Percentiles rank a stretch among this genome's conserved stretches.
Conservation (phyloP, 2,329 filamentous ascomycete species). For the Helotiales sp. region DNA sequence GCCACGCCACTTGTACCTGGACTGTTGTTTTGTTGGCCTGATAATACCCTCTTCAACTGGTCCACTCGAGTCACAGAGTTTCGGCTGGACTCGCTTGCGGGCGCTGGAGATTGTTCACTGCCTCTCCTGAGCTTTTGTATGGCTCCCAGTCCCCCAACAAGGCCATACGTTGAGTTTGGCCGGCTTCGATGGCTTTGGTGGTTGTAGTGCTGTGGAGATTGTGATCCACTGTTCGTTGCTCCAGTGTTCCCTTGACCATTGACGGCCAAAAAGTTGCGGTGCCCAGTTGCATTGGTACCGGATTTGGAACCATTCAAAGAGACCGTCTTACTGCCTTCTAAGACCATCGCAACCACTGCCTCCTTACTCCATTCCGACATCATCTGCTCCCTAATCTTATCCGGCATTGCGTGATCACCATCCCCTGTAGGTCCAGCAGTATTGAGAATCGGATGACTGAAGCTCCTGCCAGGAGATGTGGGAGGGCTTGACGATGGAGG, state of each 20-base stretch:
- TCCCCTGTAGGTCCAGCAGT: conserved; percentile 50
- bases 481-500: conserved; percentile 74
- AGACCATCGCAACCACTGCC: conserved; percentile 68
- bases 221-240: conserved; percentile 44
- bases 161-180: conserved; percentile 41
- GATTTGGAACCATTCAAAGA: conserved; percentile 78
- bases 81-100: conserved; percentile 49
- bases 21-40: conserved; percentile 52
- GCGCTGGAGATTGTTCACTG: conserved; percentile 56
- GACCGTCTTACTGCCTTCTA: conserved; percentile 71
- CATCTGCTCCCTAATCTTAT: conserved; percentile 74
- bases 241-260: conserved; percentile 54
- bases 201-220: conserved; percentile 51
- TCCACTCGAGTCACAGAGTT: conserved; percentile 64
- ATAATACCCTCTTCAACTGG: conserved; percentile 66
- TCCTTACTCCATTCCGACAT: conserved; percentile 81
- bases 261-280: conserved; percentile 62
- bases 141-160: conserved; percentile 44
- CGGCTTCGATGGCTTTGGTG: conserved; percentile 34
- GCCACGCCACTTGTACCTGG: conserved; percentile 47
- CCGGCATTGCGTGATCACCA: conserved; percentile 63
- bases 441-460: conserved; percentile 65
- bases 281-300: conserved; percentile 56
- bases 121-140: conserved; percentile 56
- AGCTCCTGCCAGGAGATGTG: conserved; percentile 68